phyloP scores from a whole-genome alignment of 2,329 filamentous ascomycete genomes.

The Colletotrichum tropicale region DNA sequence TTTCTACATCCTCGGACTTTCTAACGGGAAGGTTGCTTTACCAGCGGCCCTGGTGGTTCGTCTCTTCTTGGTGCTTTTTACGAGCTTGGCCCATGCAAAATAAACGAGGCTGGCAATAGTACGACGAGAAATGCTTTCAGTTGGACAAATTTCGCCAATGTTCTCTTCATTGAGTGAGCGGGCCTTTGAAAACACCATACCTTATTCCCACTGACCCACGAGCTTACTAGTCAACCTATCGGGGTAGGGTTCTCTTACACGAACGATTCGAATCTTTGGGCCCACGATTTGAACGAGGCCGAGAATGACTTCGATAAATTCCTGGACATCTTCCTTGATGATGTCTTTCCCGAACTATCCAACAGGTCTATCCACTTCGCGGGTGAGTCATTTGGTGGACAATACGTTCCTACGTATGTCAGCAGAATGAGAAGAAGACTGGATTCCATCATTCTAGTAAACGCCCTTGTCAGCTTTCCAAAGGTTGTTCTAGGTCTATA shows the following conservation, averaged over 20 bases:
- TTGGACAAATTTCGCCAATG: not conserved
- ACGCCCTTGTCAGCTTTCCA: constrained; percentile 18
- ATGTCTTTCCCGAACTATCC: constrained; percentile 20
- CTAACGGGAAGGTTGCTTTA: not conserved
- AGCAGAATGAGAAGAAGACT: constrained; percentile 13
- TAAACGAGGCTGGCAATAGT: not conserved
- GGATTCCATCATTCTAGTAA: constrained; percentile 21
- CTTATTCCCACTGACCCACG: not conserved
- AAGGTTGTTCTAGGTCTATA: constrained; percentile 7
- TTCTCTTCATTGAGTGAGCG: not conserved
- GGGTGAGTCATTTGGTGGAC: constrained; percentile 25
- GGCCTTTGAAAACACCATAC: not conserved
- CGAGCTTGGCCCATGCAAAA: constrained; percentile 23
- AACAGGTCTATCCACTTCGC: constrained; percentile 19
- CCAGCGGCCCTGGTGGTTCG: constrained; percentile 20
- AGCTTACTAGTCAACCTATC: constrained; percentile 17
- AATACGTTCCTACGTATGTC: constrained; percentile 24
- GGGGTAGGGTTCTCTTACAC: constrained; percentile 23
- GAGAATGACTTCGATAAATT: constrained; percentile 23
- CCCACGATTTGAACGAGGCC: constrained; percentile 14
- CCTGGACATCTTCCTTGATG: constrained; percentile 21
- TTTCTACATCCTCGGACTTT: not conserved
- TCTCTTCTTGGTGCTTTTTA: constrained; percentile 21
- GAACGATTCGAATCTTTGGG: constrained; percentile 11
- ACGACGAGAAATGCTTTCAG: constrained; percentile 3